Evolutionary conservation across 2,329 filamentous ascomycete genomes (phyloP).

Genomic region (Aspergillus aculeatinus): DNA sequence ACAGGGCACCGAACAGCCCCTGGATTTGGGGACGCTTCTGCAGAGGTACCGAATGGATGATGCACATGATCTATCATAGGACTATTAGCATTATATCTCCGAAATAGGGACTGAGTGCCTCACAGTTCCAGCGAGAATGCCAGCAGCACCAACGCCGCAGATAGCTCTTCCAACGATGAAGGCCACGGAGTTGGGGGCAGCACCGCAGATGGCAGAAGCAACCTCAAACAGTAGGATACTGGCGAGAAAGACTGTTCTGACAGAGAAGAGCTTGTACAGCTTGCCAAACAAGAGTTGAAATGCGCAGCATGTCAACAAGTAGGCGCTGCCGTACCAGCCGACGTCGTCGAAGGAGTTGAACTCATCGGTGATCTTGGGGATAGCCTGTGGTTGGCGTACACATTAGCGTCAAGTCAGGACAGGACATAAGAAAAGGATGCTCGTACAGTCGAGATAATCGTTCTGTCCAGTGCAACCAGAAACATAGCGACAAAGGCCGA

Average conservation of each 20-base stretch:
- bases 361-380: slow-evolving; percentile 38
- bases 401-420: background rate
- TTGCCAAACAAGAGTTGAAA: slow-evolving; percentile 40
- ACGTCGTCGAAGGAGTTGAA: slow-evolving; percentile 2
- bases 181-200: slow-evolving; percentile 32
- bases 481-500: background rate
- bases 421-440: too few relatives aligned
- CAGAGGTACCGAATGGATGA: slow-evolving; percentile 47
- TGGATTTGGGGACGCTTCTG: slow-evolving; percentile 49
- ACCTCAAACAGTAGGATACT: slow-evolving; percentile 40
- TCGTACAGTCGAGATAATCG: background rate
- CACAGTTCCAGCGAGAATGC: slow-evolving; percentile 33
- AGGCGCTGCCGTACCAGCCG: slow-evolving; percentile 10
- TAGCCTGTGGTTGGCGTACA: background rate
- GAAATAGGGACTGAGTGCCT: slow-evolving; percentile 26
- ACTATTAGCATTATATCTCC: background rate
- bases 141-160: slow-evolving; percentile 36
- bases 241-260: slow-evolving; percentile 37
- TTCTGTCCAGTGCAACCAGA: background rate
- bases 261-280: slow-evolving; percentile 36
- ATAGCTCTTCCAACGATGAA: slow-evolving; percentile 40
- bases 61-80: background rate
- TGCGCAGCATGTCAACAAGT: slow-evolving; percentile 22
- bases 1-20: slow-evolving; percentile 54
- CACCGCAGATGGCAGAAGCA: slow-evolving; percentile 40